phyloP scores from a whole-genome alignment of 1,284 basidiomycete species.

The Pseudozyma tsukubaensis region DNA sequence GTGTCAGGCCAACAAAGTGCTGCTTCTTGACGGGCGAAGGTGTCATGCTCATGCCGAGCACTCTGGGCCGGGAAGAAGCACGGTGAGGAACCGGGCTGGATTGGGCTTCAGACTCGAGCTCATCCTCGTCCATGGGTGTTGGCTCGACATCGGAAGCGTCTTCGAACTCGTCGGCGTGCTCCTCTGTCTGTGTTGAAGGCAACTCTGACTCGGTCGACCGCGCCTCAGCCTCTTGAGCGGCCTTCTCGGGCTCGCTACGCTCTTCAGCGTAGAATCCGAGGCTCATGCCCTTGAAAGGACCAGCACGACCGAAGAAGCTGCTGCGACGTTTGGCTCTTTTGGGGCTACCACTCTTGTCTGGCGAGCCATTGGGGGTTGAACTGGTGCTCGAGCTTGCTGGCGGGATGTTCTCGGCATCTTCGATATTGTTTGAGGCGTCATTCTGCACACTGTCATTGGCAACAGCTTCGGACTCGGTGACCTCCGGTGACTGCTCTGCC shows the following conservation, averaged over 20 bases:
- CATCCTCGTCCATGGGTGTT: constrained; percentile 26
- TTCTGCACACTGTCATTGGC: background rate
- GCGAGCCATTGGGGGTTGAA: constrained; percentile 11
- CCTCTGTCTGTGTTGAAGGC: constrained; percentile 1
- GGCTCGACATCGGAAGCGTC: constrained; percentile 28
- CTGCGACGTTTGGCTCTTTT: constrained; percentile 50
- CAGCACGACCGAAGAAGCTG: constrained; percentile 55
- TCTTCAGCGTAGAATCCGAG: constrained; percentile 56
- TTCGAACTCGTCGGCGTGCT: constrained; percentile 15
- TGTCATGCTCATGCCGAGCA: constrained; percentile 42
- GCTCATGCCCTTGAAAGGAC: constrained; percentile 42
- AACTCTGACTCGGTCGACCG: no score
- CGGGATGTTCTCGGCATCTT: constrained; percentile 17
- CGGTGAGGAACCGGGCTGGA: constrained; percentile 10
- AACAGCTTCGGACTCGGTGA: background rate
- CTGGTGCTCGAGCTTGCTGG: constrained; percentile 8
- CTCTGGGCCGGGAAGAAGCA: constrained; percentile 16
- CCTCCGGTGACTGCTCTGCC: constrained; percentile 1
- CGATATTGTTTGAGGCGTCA: background rate
- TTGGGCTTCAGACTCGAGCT: background rate
- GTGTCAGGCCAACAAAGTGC: constrained; percentile 42
- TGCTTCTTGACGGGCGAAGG: constrained; percentile 44
- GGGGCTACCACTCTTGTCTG: constrained; percentile 37
- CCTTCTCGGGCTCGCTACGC: constrained; percentile 18
- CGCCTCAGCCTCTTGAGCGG: background rate